These are phyloP conservation scores for Candida multigemmis DNA, from an alignment of 805 yeast species.

Conservation along the genomic window DNA sequence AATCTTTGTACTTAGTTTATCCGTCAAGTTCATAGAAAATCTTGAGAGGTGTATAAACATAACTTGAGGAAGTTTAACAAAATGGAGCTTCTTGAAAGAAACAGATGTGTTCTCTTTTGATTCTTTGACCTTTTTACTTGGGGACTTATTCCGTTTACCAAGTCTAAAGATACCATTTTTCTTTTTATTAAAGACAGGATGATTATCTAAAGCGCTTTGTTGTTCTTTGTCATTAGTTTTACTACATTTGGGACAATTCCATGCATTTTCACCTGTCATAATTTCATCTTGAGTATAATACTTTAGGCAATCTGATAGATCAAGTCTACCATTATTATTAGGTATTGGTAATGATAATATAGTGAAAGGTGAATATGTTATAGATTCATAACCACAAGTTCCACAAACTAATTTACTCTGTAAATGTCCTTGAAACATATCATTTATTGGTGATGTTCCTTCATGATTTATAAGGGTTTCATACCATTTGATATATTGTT, in stretches of 20 bases:
- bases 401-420: conserved; percentile 57
- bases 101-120: conserved; percentile 3
- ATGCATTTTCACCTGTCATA: conserved; percentile 67
- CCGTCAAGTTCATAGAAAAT: conserved; percentile 42
- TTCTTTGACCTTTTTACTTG: conserved; percentile 11
- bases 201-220: conserved; percentile 15
- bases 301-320: conserved; percentile 54
- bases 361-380: conserved; percentile 53
- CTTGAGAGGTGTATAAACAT: conserved; percentile 32
- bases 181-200: conserved; percentile 28
- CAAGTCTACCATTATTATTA: conserved; percentile 16
- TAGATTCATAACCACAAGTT: conserved; percentile 53
- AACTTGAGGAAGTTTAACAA: conserved; percentile 26
- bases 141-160: conserved; percentile 25
- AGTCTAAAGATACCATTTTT: conserved; percentile 25
- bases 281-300: conserved; percentile 58
- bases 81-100: conserved; percentile 18
- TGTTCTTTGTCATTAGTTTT: conserved; percentile 11
- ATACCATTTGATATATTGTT: conserved; percentile 59
- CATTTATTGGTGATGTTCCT: conserved; percentile 61
- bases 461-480: conserved; percentile 39
- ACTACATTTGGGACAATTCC: conserved; percentile 74
- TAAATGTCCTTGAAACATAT: conserved; percentile 64
- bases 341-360: conserved; percentile 60
- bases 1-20: conserved; percentile 40